Evolutionary conservation across 2,329 filamentous ascomycete genomes (phyloP), one percentile per base, ranked within the genome.

Genomic region (Coleophoma eucalyptorum): DNA sequence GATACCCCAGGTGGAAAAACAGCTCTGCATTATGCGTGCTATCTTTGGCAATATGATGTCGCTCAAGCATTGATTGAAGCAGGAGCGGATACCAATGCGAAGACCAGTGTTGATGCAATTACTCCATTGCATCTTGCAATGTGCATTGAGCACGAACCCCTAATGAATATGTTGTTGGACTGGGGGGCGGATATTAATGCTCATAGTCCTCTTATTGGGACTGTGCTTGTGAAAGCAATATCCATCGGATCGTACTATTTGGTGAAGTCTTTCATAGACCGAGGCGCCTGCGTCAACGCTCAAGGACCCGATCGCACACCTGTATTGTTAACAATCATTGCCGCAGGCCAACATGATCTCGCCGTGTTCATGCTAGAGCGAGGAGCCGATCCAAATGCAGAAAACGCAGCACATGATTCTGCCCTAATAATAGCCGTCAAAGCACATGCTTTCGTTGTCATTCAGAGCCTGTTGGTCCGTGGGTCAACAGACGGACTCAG

Each of bases 11-110:
- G 54, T 51, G 58, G 10, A 15, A 10, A 54, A 13, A 57, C 55
- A 43, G 47, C 57, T 50, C 51, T 63, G 48, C 55, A 61, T 46
- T 58, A 55, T 44, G 60, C 55, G 44, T 34, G 50, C 18, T 48
- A 48, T 46, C 35, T 43, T 31, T 52, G 52, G 15, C 18, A 52
- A 38, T 3, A n/a, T 44, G 16, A 13, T 33, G 52, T 43, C 19
- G 34, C 40, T 13, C 2, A 20, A 13, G 34, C 53, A 21, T 48
- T 55, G 1, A 34, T 55, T 19, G 16, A 43, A n/a, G 50, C 48
- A 4, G 51, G 48, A 10, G 53, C 53, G 5, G 41, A 55, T 20
- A 40, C 53, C 8, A 49, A 53, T 18, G 33, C 46, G 12, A 48
- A 44, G n/a, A 40, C 48, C 46, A n/a, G 19, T 6, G 15, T 21